A percentile compares a stretch with the other conserved stretches of the same genome.
phyloP scores from a whole-genome alignment of 805 yeast species.

The Zygoascus bituminiphila region DNA sequence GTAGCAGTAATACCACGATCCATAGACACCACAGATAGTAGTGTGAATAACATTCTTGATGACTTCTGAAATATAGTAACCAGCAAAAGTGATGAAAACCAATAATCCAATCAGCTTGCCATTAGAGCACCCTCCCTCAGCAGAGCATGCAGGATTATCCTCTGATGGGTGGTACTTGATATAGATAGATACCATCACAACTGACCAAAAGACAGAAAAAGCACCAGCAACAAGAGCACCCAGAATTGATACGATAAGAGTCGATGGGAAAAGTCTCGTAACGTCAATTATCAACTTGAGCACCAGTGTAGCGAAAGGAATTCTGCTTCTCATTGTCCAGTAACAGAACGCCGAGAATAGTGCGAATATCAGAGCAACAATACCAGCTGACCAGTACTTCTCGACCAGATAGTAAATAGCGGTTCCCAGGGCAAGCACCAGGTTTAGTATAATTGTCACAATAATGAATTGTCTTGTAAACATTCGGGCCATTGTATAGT shows the following conservation, averaged over 20 bases:
- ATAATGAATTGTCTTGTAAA: conserved; percentile 62
- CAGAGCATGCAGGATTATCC: conserved; percentile 41
- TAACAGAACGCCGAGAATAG: conserved; percentile 58
- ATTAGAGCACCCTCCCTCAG: conserved; percentile 46
- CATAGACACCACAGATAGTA: conserved; percentile 75
- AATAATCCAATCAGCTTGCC: conserved; percentile 59
- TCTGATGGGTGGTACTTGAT: conserved; percentile 53
- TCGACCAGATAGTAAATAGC: conserved; percentile 63
- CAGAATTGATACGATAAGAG: conserved; percentile 48
- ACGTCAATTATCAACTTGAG: conserved; percentile 69
- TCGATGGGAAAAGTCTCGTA: conserved; percentile 63
- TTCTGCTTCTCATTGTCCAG: conserved; percentile 62
- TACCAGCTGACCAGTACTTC: conserved; percentile 70
- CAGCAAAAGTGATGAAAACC: conserved; percentile 71
- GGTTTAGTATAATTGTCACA: conserved; percentile 58
- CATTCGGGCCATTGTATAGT: conserved; percentile 53
- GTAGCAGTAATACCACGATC: conserved; percentile 84
- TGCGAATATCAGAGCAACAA: conserved; percentile 63
- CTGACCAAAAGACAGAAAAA: conserved; percentile 57
- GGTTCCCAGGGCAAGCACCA: conserved; percentile 64
- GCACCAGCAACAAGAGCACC: conserved; percentile 55
- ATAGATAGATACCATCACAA: conserved; percentile 66
- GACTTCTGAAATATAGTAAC: conserved; percentile 77
- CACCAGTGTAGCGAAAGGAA: conserved; percentile 67
- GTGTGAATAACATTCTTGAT: conserved; percentile 73